Conservation (phyloP, 1,139 yeast species). For the Protomyces inundatus region DNA sequence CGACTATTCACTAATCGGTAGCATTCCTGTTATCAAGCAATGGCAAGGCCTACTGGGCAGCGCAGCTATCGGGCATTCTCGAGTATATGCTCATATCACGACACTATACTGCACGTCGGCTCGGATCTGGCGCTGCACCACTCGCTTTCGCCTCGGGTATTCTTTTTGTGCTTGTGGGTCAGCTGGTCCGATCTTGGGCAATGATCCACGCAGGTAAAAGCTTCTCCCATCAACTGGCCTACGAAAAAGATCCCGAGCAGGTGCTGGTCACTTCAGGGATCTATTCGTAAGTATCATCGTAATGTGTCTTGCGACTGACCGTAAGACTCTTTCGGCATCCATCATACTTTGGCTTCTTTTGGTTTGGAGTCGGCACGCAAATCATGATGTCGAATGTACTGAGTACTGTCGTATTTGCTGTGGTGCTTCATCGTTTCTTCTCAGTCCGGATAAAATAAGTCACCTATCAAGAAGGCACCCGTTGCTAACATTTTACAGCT, state of each 20-base stretch:
- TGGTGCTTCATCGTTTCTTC: slow-evolving; percentile 64
- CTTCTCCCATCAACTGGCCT: slow-evolving; percentile 76
- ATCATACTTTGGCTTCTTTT: slow-evolving; percentile 81
- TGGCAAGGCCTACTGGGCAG: slow-evolving; percentile 57
- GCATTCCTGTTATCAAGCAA: slow-evolving; percentile 66
- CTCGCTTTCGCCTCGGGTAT: slow-evolving; percentile 46
- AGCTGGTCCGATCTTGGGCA: slow-evolving; percentile 60
- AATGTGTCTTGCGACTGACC: background rate
- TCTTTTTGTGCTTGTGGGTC: slow-evolving; percentile 53
- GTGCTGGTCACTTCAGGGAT: slow-evolving; percentile 66
- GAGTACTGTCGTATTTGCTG: slow-evolving; percentile 46
- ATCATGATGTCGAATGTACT: slow-evolving; percentile 61
- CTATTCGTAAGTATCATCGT: slow-evolving; percentile 43
- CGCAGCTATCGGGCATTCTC: slow-evolving; percentile 52
- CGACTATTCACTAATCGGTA: background rate
- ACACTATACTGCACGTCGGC: background rate
- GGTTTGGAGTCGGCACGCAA: slow-evolving; percentile 91
- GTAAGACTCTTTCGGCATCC: slow-evolving; percentile 58
- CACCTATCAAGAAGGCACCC: slow-evolving; percentile 26
- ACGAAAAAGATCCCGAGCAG: slow-evolving; percentile 52
- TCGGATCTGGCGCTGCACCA: background rate
- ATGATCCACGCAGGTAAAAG: slow-evolving; percentile 85
- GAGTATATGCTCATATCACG: slow-evolving; percentile 46
- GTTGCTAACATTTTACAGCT: slow-evolving; percentile 4
- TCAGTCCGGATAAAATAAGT: slow-evolving; percentile 66